phyloP scores from a whole-genome alignment of 768 basidiomycete species.

The Suillus clintonianus region DNA sequence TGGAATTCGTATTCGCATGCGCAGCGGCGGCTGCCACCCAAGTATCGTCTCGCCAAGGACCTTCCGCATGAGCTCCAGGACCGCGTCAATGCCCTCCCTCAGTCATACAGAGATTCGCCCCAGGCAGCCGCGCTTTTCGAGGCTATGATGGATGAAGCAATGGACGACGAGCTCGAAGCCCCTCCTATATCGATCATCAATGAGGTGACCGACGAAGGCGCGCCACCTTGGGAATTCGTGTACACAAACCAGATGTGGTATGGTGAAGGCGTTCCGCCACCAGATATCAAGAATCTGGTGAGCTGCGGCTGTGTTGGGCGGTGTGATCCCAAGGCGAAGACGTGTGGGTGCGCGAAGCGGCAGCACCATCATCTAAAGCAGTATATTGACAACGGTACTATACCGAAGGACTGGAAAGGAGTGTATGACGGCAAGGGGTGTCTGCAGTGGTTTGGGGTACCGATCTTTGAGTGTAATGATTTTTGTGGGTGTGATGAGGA shows the following conservation, averaged over 20 bases:
- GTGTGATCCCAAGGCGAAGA: conserved; percentile 74
- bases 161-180: conserved; percentile 65
- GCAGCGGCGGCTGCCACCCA: conserved; percentile 19
- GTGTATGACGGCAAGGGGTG: conserved; percentile 64
- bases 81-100: conserved; percentile 56
- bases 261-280: conserved; percentile 64
- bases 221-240: conserved; percentile 84
- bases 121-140: conserved; percentile 60
- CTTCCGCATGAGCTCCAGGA: conserved; percentile 69
- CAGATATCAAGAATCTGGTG: conserved; percentile 55
- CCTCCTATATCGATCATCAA: conserved; percentile 70
- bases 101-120: conserved; percentile 39
- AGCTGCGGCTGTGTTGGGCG: conserved; percentile 77
- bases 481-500: conserved; percentile 79
- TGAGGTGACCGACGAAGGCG: conserved; percentile 62
- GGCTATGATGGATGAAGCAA: conserved; percentile 63
- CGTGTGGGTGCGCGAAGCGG: conserved; percentile 66
- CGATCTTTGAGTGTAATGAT: conserved; percentile 87
- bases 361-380: conserved; percentile 43
- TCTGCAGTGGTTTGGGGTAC: conserved; percentile 51
- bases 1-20: conserved; percentile 22
- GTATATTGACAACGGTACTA: conserved; percentile 19
- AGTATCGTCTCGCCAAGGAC: conserved; percentile 41
- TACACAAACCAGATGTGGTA: conserved; percentile 86
- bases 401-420: conserved; percentile 36